Base-by-base conservation (phyloP, 305 asterid genomes). In the Plantago coronopus region DNA sequence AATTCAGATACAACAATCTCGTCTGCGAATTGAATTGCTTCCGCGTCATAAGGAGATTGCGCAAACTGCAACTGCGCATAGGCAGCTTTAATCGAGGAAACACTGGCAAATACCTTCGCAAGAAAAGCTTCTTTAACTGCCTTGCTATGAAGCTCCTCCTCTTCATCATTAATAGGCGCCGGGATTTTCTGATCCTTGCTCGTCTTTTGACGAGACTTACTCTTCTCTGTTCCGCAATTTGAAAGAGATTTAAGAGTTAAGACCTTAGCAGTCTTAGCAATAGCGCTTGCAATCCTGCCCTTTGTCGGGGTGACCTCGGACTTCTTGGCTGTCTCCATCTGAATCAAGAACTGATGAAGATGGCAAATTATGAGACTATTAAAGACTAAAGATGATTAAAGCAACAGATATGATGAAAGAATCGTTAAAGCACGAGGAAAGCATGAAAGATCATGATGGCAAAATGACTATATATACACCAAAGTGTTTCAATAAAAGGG, bases 41-140 rank as follows among this genome's bases (percentile, higher is more conserved):
- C 95, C 2, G 85, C 81, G 68, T 91, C 93, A 50, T 88, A 91
- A 4, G 98, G 98, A 23, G 77, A 73, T 70, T 91, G 95, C 10
- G 96, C 68, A 42, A 61, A 80, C 48, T 91, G 98, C 67, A 91
- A 22, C 66, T 82, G 82, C 0, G 96, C 95, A 45, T 91, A 91
- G 0, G 86, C 91, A 1, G 98, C 88, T 73, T 91, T 91, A n/a
- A 88, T 50, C 2, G 85, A 48, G 0, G 98, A 88, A 17, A 84
- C 2, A 38, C 78, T 72, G 4, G 96, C 96, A 43, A 91, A 88
- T 2, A 91, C 61, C 74, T 80, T 86, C n/a, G 95, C 86, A 29
- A 84, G 59, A 54, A 86, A 88, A 16, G 95, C 96, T 58, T 78
- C 94, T 11, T 59, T 34, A 10, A 76, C 72, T 2, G 71, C 75